Base-by-base conservation (phyloP, 2,329 filamentous ascomycete genomes). In the Madurella mycetomatis region DNA sequence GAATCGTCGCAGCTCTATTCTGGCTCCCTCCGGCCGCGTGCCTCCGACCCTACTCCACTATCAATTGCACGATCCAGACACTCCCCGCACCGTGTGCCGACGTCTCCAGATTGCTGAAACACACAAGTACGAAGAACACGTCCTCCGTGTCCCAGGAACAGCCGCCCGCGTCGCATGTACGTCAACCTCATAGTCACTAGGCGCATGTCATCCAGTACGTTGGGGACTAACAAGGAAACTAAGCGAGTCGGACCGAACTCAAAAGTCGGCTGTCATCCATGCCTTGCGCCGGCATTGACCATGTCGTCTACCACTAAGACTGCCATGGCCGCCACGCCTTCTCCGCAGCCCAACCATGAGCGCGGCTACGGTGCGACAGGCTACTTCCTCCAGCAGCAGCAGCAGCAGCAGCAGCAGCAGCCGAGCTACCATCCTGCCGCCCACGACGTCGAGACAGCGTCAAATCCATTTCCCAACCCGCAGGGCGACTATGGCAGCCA, bases 381-480 rank as follows among this genome's bases (percentile, higher is more conserved):
- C 55, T 69, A 71, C 58, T 69, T 68, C 16, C 50, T 62, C 32
- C 61, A 61, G 15, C 58, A 60, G 48, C 59, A 58, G 41, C 63
- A 60, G 12, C 31, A 34, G 31, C 31, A 34, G 15, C 56, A 54
- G 18, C 52, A 57, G 47, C 60, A 60, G 17, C 48, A 48, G 34
- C 50, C 43, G n/a, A 47, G 45, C 19, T 54, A 58, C 18, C 42
- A 56, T 55, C 42, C 62, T 64, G 49, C 52, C 50, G 47, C 55
- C 16, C 56, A 67, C 5, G 67, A 72, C 56, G 63, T 70, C 50
- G 66, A 69, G 49, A 70, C 70, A 3, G 42, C 68, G 39, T 65
- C 67, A 51, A 73, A 73, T 55, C 72, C 72, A 2, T 47, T 69
- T 17, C 66, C 69, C 41, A 73, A 74, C 59, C 59, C 70, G 5